phyloP scores from a whole-genome alignment of 2,329 filamentous ascomycete species.

The Colletotrichum sp. region DNA sequence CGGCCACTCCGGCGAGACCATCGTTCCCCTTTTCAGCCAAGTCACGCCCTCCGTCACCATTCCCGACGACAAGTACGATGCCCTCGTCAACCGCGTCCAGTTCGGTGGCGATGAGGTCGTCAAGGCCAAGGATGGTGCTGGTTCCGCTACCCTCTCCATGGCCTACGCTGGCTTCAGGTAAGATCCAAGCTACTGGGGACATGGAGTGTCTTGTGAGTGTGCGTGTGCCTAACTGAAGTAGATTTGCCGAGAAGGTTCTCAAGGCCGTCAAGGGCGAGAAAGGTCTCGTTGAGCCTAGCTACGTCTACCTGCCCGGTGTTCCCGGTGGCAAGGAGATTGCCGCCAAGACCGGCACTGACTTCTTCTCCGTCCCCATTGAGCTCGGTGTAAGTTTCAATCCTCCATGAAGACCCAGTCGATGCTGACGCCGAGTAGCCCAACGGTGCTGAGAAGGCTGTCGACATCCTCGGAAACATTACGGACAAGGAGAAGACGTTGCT shows the following conservation, averaged over 20 bases:
- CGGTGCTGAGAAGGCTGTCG: conserved; percentile 84
- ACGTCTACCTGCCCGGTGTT: conserved; percentile 91
- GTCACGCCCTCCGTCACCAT: conserved; percentile 80
- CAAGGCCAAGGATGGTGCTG: conserved; percentile 90
- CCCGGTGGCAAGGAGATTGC: conserved; percentile 84
- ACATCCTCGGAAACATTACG: conserved; percentile 78
- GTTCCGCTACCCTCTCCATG: conserved; percentile 93
- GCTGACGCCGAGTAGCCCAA: conserved; percentile 61
- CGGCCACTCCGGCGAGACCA: conserved; percentile 97
- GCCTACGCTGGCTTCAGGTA: conserved; percentile 94
- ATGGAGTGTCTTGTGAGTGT: conserved; percentile 18
- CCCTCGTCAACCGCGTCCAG: conserved; percentile 91
- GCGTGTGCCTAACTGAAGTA: conserved; percentile 37
- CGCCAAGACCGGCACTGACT: conserved; percentile 85
- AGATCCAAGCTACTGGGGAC: conserved; percentile 26
- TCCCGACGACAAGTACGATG: conserved; percentile 88
- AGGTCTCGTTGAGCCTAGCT: conserved; percentile 93
- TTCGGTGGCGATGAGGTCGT: conserved; percentile 98
- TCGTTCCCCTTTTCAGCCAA: conserved; percentile 96
- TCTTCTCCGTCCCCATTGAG: conserved; percentile 95
- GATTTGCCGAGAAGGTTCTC: conserved; percentile 94
- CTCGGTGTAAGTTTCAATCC: conserved; percentile 76
- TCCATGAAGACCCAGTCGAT: conserved; percentile 21
- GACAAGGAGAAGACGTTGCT: conserved; percentile 91
- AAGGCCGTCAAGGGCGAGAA: conserved; percentile 88